Conservation (phyloP, 1,284 basidiomycete genomes). For the Ustilago xerochloae region DNA sequence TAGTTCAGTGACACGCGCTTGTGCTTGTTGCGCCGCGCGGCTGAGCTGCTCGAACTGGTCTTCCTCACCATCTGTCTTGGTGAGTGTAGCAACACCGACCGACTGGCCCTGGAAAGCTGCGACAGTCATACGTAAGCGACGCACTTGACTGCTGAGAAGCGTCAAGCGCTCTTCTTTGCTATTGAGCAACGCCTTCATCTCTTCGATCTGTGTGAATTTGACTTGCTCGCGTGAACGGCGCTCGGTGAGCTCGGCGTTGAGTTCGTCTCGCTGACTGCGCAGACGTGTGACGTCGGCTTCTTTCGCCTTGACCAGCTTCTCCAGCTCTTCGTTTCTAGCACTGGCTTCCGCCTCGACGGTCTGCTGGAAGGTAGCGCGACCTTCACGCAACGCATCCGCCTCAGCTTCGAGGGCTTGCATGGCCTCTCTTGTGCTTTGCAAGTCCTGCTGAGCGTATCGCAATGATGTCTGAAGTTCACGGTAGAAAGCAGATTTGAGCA, state of each 20-base stretch:
- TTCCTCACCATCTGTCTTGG: constrained; percentile 69
- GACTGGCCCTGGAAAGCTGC: constrained; percentile 80
- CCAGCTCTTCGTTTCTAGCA: constrained; percentile 75
- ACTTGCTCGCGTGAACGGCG: constrained; percentile 60
- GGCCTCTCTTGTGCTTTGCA: constrained; percentile 17
- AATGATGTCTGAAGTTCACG: constrained; percentile 31
- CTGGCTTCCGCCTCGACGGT: constrained; percentile 53
- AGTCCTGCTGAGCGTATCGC: constrained; percentile 26
- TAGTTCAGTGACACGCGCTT: constrained; percentile 38
- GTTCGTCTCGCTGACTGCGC: constrained; percentile 44
- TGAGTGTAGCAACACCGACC: constrained; percentile 79
- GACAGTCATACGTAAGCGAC: constrained; percentile 79
- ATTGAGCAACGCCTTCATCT: constrained; percentile 62
- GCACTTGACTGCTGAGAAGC: constrained; percentile 79
- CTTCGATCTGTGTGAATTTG: constrained; percentile 62
- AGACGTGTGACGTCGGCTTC: constrained; percentile 71
- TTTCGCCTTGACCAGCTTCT: constrained; percentile 78
- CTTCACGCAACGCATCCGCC: constrained; percentile 57
- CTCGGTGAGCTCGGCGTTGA: constrained; percentile 59
- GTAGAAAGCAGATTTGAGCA: constrained; percentile 32
- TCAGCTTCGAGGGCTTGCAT: constrained; percentile 48
- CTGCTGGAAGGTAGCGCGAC: constrained; percentile 38
- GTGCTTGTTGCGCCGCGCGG: constrained; percentile 28
- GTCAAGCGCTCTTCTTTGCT: constrained; percentile 77
- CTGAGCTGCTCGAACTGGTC: constrained; percentile 42